Base-by-base conservation (phyloP, 179 eudicot species). In the Heliamphora pulchella region DNA sequence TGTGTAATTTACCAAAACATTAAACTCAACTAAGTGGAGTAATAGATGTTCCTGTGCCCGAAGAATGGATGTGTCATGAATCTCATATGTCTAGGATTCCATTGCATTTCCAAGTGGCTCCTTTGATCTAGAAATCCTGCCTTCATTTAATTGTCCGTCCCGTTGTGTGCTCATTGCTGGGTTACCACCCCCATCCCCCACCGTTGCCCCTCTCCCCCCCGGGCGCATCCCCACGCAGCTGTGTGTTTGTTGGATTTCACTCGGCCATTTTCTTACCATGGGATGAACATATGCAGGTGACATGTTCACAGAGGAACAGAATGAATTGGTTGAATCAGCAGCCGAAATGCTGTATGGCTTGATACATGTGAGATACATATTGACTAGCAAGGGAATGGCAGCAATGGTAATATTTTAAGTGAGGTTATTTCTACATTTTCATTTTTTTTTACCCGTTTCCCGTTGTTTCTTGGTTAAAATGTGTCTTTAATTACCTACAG, bases 271-370 rank as follows among this genome's bases (percentile, higher is more conserved):
- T 78, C 39, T 72, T 39, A 64, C 59, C 41, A 8, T 50, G 50
- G 53, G 17, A 39, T n/a, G 78, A 58, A 68, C 76, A 71, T 58
- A 48, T 50, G 1, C 78, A 86, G 89, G 85, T 76, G 94, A 90
- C 71, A 86, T 84, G 84, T 88, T 89, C 74, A 91, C 94, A 5
- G 92, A 91, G 77, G 91, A 90, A 70, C 93, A 90, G 82, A 90
- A 90, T 79, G 93, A 90, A 79, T 67, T 90, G 79, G 85, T 91
- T 72, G 92, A 91, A 88, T 91, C 94, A 48, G 94, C 94, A 41
- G 94, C 94, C 14, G 94, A 91, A 80, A 85, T 91, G 92, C 83
- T 91, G 50, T 91, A 91, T 86, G 94, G 94, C 51, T 82, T 91
- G 66, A 90, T 91, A 62, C 95, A 91, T 82, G 95, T 87, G 39